Conservation (phyloP, 202 grass and related monocot species). For the Musa balbisiana region DNA sequence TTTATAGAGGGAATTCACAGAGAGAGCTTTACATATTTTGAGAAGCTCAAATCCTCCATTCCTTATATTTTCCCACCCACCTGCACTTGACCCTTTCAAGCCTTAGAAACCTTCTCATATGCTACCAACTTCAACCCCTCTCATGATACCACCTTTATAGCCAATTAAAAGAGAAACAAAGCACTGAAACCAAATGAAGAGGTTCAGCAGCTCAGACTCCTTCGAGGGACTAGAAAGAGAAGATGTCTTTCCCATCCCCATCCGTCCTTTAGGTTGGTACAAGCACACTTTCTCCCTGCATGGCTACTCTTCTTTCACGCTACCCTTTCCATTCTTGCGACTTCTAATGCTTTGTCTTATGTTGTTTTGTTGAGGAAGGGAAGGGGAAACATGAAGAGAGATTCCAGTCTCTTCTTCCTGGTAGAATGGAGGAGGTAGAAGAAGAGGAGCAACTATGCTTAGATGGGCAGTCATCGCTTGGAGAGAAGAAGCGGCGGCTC, state of each 20-base stretch:
- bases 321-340: too few relatives aligned
- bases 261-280: not conserved
- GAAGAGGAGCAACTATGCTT: slow-evolving; percentile 1
- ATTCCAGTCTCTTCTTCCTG: not conserved
- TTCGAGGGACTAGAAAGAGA: not conserved
- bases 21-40: not conserved
- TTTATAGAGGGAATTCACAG: not conserved
- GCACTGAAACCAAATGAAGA: slow-evolving; percentile 7
- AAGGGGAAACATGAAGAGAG: not conserved
- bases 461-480: slow-evolving; percentile 21
- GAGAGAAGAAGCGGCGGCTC: slow-evolving; percentile 81
- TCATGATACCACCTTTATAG: not conserved
- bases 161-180: not conserved
- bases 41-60: not conserved
- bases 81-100: too few relatives aligned
- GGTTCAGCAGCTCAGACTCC: slow-evolving; percentile 10
- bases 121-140: too few relatives aligned
- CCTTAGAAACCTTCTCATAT: too few relatives aligned
- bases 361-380: not conserved
- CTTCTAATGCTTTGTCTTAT: not conserved
- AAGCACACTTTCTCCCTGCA: too few relatives aligned
- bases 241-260: not conserved
- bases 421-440: not conserved
- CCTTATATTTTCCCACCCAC: too few relatives aligned
- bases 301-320: too few relatives aligned